A percentile compares a stretch with the other conserved stretches of the same genome.
These are phyloP conservation scores for Basipetospora chlamydospora DNA, from an alignment of 2,329 filamentous ascomycete genomes.

Conservation along the genomic window DNA sequence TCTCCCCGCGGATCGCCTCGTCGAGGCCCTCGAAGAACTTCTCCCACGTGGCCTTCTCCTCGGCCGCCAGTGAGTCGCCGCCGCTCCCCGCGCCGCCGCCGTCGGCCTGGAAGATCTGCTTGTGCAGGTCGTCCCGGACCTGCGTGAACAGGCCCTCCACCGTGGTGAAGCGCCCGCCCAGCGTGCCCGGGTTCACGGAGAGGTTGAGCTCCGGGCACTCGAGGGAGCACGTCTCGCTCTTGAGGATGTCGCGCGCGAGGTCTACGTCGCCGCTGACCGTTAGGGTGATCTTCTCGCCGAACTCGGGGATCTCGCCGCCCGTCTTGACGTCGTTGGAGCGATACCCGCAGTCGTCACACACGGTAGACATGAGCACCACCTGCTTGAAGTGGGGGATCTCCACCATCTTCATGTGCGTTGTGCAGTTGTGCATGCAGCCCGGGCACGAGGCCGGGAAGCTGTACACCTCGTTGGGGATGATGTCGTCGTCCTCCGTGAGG, in stretches of 20 bases:
- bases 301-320: constrained; percentile 76
- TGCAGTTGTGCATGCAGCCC: constrained; percentile 72
- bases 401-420: constrained; percentile 97
- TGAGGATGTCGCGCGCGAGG: constrained; percentile 83
- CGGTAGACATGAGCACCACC: constrained; percentile 88
- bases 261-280: constrained; percentile 56
- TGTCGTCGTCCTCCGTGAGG: constrained; percentile 51
- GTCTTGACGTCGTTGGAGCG: constrained; percentile 96
- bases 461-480: constrained; percentile 83
- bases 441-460: constrained; percentile 84
- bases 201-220: constrained; percentile 78
- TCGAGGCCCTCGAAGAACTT: constrained; percentile 67
- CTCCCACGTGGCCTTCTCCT: constrained; percentile 60
- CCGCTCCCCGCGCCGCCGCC: constrained; percentile 27
- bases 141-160: constrained; percentile 88
- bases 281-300: constrained; percentile 72
- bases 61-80: constrained; percentile 62
- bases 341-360: constrained; percentile 85
- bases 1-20: constrained; percentile 63
- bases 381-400: constrained; percentile 97
- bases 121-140: constrained; percentile 76
- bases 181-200: constrained; percentile 79
- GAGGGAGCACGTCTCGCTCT: constrained; percentile 82
- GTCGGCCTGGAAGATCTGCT: constrained; percentile 70
- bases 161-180: constrained; percentile 93